Base-by-base conservation (phyloP, 2,329 filamentous ascomycete genomes). In the Sarocladium kiliense region DNA sequence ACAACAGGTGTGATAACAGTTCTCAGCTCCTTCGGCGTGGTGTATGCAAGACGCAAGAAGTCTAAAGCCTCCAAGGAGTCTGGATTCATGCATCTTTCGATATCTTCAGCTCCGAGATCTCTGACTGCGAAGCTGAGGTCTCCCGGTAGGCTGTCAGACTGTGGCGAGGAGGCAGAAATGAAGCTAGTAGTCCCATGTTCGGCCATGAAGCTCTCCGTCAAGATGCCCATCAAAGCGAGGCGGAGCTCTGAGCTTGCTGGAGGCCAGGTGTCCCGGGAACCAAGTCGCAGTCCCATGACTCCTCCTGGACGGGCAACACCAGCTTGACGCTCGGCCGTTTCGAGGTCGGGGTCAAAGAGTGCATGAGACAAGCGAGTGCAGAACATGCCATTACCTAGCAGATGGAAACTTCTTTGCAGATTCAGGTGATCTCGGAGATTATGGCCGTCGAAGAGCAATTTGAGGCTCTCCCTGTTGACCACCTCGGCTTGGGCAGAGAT, bases 241-340 rank as follows among this genome's bases (percentile, higher is more conserved):
- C 91, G 84, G n/a, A 99, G 74, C 68, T 97, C 94, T 0, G 92
- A 97, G 68, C 89, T 95, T 23, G 91, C 91, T 3, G 94, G 94
- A 25, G 94, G 94, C 94, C 94, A 97, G 30, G 80, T 89, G 55
- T 89, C 85, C 63, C 91, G 82, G 2, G 82, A 84, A n/a, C 88
- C 88, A 1, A 97, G 76, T 39, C 91, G 87, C 39, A 97, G 77
- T 1, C 94, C 93, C 77, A 96, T 93, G 14, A 82, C 74, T 56
- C 85, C 81, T 50, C 89, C 86, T 45, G 82, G 82, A 9, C 85
- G 80, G 44, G 88, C 82, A 30, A 86, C 77, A 2, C 90, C 89
- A 18, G 81, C 74, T 51, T 82, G 82, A 42, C 88, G 80, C 66
- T 96, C 90, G 2, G 91, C 88, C 25, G 87, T 88, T 61, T 89